phyloP scores from a whole-genome alignment of 306 rosid genomes.

The Argentina anserina region DNA sequence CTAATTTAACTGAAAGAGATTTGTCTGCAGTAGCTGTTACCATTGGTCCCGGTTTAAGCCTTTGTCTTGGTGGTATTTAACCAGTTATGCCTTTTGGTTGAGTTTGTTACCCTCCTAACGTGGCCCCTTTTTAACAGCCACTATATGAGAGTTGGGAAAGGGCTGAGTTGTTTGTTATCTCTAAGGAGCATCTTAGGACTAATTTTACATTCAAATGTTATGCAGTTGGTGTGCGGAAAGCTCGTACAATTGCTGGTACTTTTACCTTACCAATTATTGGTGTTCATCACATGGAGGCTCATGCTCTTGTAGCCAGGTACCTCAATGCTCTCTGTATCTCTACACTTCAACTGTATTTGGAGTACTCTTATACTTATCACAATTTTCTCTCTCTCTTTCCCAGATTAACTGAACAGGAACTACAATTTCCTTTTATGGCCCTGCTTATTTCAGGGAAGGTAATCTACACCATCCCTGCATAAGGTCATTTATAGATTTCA shows the following conservation, averaged over 20 bases:
- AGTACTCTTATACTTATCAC: constrained; percentile 20
- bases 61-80: constrained; percentile 87
- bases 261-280: constrained; percentile 74
- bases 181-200: constrained; percentile 19
- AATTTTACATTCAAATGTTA: constrained; percentile 15
- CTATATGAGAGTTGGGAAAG: background rate
- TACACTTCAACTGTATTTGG: constrained; percentile 4
- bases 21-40: constrained; percentile 95
- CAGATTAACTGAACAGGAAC: constrained; percentile 66
- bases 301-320: constrained; percentile 96
- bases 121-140: background rate
- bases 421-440: constrained; percentile 90
- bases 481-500: background rate
- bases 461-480: constrained; percentile 3
- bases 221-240: constrained; percentile 94
- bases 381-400: constrained; percentile 23
- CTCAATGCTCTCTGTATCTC: background rate
- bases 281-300: constrained; percentile 98
- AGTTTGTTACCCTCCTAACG: background rate
- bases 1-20: constrained; percentile 67
- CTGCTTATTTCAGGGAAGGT: constrained; percentile 81
- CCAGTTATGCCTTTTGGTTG: background rate
- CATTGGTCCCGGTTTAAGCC: constrained; percentile 98
- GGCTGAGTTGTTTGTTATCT: constrained; percentile 7
- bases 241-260: constrained; percentile 61